These are phyloP conservation scores for Chrysochromulina tobinii DNA, from an alignment of 78 protist genomes.

Conservation along the genomic window DNA sequence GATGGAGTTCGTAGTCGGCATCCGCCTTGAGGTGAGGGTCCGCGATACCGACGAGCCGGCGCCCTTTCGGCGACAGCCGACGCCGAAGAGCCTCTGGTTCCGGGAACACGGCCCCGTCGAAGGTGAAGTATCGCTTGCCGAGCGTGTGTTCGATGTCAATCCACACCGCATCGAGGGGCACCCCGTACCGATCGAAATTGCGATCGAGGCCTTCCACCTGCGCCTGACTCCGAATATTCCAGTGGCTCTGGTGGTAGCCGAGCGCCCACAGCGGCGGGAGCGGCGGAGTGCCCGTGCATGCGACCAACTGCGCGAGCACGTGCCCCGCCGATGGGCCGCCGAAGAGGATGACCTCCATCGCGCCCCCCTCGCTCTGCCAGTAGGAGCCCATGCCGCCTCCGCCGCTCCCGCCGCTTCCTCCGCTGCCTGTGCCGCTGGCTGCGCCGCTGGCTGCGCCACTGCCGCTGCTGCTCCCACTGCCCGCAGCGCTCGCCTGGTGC, in stretches of 20 bases:
- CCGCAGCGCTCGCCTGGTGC: background rate
- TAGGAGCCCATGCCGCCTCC: conserved; percentile 42
- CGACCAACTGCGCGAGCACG: conserved; percentile 71
- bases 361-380: conserved; percentile 89
- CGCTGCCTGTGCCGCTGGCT: too few relatives aligned
- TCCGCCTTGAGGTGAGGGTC: conserved; percentile 97
- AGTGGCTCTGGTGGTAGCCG: conserved; percentile 98
- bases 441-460: background rate
- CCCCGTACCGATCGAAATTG: background rate
- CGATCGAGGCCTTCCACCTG: background rate
- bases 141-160: conserved; percentile 99
- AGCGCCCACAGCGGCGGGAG: conserved; percentile 91
- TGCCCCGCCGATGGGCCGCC: conserved; percentile 75
- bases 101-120: conserved; percentile 77
- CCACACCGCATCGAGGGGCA: conserved; percentile 92
- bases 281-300: conserved; percentile 83
- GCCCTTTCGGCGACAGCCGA: conserved; percentile 67
- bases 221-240: conserved; percentile 89
- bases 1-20: background rate
- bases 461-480: background rate
- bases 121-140: conserved; percentile 96
- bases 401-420: background rate
- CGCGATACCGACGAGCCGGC: conserved; percentile 81
- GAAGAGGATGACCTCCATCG: conserved; percentile 86
- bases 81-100: background rate